A percentile compares a stretch with the other conserved stretches of the same genome.
phyloP scores from a whole-genome alignment of 169 alveolate species.

The Eimeria zaria region DNA sequence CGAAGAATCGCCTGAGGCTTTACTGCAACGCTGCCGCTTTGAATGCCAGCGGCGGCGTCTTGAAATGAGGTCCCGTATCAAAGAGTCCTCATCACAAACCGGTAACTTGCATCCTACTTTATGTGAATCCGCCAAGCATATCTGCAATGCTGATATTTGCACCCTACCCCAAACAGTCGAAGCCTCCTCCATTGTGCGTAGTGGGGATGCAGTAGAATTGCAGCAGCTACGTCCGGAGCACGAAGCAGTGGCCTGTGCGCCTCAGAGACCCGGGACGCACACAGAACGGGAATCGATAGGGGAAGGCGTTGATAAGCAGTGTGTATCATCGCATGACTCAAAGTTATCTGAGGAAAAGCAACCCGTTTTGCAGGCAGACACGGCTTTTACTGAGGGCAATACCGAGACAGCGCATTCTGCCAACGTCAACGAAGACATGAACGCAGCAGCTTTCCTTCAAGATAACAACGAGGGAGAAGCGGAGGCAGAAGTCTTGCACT shows the following conservation, averaged over 20 bases:
- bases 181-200: neutral
- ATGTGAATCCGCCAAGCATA: neutral
- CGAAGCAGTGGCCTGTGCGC: neutral
- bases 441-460: neutral
- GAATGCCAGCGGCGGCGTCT: conserved; percentile 58
- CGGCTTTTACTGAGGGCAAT: neutral
- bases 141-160: neutral
- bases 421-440: neutral
- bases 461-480: conserved; percentile 27
- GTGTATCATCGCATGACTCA: neutral
- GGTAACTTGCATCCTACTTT: neutral
- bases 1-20: conserved; percentile 51
- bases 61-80: neutral
- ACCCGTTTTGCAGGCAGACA: neutral
- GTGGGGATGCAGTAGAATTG: neutral
- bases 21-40: conserved; percentile 58
- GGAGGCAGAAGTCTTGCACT: conserved; percentile 78
- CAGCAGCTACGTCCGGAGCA: neutral
- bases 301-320: neutral
- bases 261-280: neutral
- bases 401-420: neutral
- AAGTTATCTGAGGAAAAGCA: neutral
- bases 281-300: neutral
- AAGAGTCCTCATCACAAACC: neutral
- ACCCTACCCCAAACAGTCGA: neutral